Conservation (phyloP, 805 yeast genomes). For the Candida rishiriensis region DNA sequence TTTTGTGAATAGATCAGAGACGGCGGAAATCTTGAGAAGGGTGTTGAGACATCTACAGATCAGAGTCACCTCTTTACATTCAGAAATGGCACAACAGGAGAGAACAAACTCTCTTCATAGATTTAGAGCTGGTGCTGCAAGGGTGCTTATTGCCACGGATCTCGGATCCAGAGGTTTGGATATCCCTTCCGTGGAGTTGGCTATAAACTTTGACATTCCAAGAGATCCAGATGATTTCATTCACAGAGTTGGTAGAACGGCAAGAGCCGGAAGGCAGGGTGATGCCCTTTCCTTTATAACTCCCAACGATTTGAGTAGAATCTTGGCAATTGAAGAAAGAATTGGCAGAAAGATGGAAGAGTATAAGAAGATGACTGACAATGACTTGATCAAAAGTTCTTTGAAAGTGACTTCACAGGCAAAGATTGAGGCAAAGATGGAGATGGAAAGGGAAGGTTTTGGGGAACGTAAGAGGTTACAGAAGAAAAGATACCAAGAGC, state of each 20-base stretch:
- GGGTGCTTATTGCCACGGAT: slow-evolving; percentile 91
- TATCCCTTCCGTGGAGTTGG: slow-evolving; percentile 76
- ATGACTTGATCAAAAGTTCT: slow-evolving; percentile 67
- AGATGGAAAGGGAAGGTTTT: slow-evolving; percentile 86
- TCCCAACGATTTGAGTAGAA: slow-evolving; percentile 77
- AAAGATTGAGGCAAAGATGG: slow-evolving; percentile 86
- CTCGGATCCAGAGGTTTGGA: slow-evolving; percentile 89
- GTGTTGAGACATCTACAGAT: slow-evolving; percentile 69
- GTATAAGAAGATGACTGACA: slow-evolving; percentile 68
- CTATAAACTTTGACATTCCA: slow-evolving; percentile 75
- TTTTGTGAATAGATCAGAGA: slow-evolving; percentile 84
- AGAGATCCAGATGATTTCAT: slow-evolving; percentile 81
- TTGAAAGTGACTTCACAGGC: slow-evolving; percentile 72
- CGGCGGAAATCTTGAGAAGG: slow-evolving; percentile 84
- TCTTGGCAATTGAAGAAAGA: slow-evolving; percentile 82
- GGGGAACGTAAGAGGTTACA: slow-evolving; percentile 50
- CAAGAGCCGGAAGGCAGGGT: slow-evolving; percentile 94
- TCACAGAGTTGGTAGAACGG: slow-evolving; percentile 93
- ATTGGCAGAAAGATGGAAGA: slow-evolving; percentile 76
- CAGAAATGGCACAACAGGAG: slow-evolving; percentile 91
- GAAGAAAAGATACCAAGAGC: slow-evolving; percentile 13
- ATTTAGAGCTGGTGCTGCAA: slow-evolving; percentile 91
- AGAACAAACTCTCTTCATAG: slow-evolving; percentile 88
- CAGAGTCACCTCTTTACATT: slow-evolving; percentile 85
- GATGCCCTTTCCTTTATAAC: slow-evolving; percentile 77